Conservation (phyloP, 2,329 filamentous ascomycete species). For the Monosporascus sp. region DNA sequence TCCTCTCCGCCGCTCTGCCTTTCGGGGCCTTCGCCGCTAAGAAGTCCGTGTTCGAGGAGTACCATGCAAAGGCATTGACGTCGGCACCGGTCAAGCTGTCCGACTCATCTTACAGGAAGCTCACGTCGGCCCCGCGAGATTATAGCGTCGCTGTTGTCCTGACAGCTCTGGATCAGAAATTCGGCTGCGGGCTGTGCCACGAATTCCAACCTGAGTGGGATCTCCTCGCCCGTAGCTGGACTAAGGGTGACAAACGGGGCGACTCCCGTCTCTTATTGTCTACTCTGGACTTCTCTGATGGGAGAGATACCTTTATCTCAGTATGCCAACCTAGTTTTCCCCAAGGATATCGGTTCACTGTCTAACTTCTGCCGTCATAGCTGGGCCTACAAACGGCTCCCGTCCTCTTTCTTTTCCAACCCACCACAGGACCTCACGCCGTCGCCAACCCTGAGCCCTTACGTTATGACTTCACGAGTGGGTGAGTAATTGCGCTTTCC, state of each 20-base stretch:
- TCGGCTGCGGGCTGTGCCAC: conserved; percentile 78
- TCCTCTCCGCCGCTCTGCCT: conserved; percentile 59
- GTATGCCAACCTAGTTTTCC: conserved; percentile 43
- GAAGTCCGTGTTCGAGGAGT: conserved; percentile 60
- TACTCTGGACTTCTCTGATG: conserved; percentile 82
- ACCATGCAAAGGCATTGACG: conserved; percentile 61
- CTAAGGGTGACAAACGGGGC: conserved; percentile 71
- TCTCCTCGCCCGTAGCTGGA: conserved; percentile 79
- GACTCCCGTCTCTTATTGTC: conserved; percentile 72
- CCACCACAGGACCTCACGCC: conserved; percentile 76
- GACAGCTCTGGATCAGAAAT: conserved; percentile 78
- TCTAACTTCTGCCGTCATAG: conserved; percentile 39
- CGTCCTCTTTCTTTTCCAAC: conserved; percentile 80
- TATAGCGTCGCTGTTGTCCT: conserved; percentile 78
- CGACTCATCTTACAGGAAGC: conserved; percentile 67
- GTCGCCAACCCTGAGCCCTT: conserved; percentile 62
- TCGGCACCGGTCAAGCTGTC: conserved; percentile 70
- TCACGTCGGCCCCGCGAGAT: conserved; percentile 75
- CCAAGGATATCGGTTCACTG: conserved; percentile 9
- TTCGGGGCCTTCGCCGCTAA: conserved; percentile 60
- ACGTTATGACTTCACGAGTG: conserved; percentile 78
- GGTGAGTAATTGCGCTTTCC: conserved; percentile 47
- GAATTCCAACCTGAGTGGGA: conserved; percentile 97
- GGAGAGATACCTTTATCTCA: conserved; percentile 79
- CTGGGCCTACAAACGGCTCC: conserved; percentile 91